These are phyloP conservation scores for Talaromyces sp. DNA, from an alignment of 2,329 filamentous ascomycete species.

Conservation along the genomic window DNA sequence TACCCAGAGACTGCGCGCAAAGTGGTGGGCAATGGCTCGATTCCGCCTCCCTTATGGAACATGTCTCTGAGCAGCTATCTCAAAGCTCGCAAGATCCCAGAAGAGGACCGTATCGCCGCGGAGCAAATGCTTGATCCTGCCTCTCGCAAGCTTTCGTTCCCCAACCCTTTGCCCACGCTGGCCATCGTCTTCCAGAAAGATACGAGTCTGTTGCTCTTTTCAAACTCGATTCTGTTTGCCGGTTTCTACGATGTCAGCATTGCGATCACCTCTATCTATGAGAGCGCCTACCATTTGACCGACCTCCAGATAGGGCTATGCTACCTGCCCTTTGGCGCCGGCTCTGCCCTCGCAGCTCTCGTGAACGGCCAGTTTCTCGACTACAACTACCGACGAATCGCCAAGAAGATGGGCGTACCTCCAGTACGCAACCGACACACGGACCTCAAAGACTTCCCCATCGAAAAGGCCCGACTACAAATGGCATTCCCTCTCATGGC, in stretches of 20 bases:
- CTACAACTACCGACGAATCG: slow-evolving; percentile 37
- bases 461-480: slow-evolving; percentile 39
- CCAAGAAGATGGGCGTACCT: slow-evolving; percentile 24
- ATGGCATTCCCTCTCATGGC: slow-evolving; percentile 34
- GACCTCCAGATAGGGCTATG: slow-evolving; percentile 38
- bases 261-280: slow-evolving; percentile 32
- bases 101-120: slow-evolving; percentile 10
- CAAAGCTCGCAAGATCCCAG: slow-evolving; percentile 19
- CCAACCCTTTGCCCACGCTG: slow-evolving; percentile 36
- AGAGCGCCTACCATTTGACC: slow-evolving; percentile 32
- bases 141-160: slow-evolving; percentile 22
- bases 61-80: slow-evolving; percentile 27
- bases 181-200: slow-evolving; percentile 29
- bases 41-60: slow-evolving; percentile 31
- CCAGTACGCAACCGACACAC: slow-evolving; percentile 28
- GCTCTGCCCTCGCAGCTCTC: slow-evolving; percentile 34
- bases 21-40: slow-evolving; percentile 34
- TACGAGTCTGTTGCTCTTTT: slow-evolving; percentile 31
- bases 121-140: slow-evolving; percentile 1
- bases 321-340: slow-evolving; percentile 39
- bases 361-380: slow-evolving; percentile 38
- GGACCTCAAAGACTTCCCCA: slow-evolving; percentile 36
- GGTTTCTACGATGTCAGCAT: slow-evolving; percentile 40
- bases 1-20: slow-evolving; percentile 34
- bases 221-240: slow-evolving; percentile 34